Evolutionary conservation across 2,329 filamentous ascomycete species (phyloP), one percentile per base, ranked within the genome.

Genomic region (Aspergillus floridensis): DNA sequence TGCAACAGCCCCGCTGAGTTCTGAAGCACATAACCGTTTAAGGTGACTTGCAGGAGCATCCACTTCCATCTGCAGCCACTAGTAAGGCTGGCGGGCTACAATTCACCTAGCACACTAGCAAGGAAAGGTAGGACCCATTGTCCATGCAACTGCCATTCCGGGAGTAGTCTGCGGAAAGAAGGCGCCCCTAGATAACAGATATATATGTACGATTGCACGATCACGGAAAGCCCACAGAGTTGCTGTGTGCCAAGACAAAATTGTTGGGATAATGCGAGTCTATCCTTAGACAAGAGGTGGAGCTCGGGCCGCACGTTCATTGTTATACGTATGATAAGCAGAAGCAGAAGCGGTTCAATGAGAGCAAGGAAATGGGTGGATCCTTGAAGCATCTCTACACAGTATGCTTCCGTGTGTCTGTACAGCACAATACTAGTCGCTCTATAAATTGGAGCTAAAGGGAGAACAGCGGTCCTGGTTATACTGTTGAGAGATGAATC

Each of bases 51-150:
- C 65, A 67, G 61, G 57, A 55, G 52, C 32, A 49, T 59, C 57
- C 56, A 59, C 62, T 60, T 61, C 58, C 64, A 61, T 62, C 64
- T 62, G 64, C 65, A 67, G 64, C 60, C 58, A 63, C 59, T 61
- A 44, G 38, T 19, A 60, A 53, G 58, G 49, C 51, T 62, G 54
- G 57, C 48, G 49, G 51, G 38, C 53, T 49, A 53, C n/a, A 56
- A 24, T 16, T 38, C 16, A 31, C 53, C 35, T 52, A 49, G 50
- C 32, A 49, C 48, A 49, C 16, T n/a, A 14, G 16, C 14, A 26
- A 31, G n/a, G 21, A 14, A 44, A 54, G 52, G n/a, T 46, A 14
- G 52, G 31, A 54, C 47, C 26, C 32, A 35, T 49, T 29, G 38
- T 19, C 31, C 32, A 50, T 16, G 38, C 38, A 44, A 44, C 38